These are phyloP conservation scores for Pyrenophora graminea DNA, from an alignment of 2,329 filamentous ascomycete species.

Conservation along the genomic window DNA sequence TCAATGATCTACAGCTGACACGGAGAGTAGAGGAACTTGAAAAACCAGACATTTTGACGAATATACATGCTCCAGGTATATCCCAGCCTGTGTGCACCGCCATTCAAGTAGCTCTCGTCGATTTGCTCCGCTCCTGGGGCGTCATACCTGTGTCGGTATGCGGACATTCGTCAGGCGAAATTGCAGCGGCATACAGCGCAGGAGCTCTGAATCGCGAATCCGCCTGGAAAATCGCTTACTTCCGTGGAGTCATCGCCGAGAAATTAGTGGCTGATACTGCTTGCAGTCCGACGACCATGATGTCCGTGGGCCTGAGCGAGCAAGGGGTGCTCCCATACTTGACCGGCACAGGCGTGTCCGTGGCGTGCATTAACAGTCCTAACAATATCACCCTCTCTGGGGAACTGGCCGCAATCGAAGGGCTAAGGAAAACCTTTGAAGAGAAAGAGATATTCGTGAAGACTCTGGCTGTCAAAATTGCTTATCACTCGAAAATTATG, in stretches of 20 bases:
- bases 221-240: conserved; percentile 13
- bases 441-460: no score
- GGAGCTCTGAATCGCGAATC: neutral
- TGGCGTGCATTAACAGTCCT: conserved; percentile 42
- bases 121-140: conserved; percentile 11
- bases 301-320: conserved; percentile 6
- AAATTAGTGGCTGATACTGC: neutral
- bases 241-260: conserved; percentile 10
- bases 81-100: conserved; percentile 8
- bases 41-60: conserved; percentile 4
- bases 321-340: conserved; percentile 3
- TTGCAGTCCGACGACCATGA: conserved; percentile 1
- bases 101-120: conserved; percentile 7
- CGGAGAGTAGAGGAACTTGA: conserved; percentile 21
- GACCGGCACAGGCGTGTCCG: conserved; percentile 1
- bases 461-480: no score
- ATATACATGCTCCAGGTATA: conserved; percentile 8
- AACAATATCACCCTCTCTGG: conserved; percentile 51
- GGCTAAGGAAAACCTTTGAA: conserved; percentile 42
- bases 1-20: no score
- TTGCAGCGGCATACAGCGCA: conserved; percentile 25
- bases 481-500: no score
- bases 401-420: conserved; percentile 11
- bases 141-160: conserved; percentile 16
- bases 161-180: conserved; percentile 30